Conservation (phyloP, 805 yeast species). For the Hanseniaspora opuntiae region DNA sequence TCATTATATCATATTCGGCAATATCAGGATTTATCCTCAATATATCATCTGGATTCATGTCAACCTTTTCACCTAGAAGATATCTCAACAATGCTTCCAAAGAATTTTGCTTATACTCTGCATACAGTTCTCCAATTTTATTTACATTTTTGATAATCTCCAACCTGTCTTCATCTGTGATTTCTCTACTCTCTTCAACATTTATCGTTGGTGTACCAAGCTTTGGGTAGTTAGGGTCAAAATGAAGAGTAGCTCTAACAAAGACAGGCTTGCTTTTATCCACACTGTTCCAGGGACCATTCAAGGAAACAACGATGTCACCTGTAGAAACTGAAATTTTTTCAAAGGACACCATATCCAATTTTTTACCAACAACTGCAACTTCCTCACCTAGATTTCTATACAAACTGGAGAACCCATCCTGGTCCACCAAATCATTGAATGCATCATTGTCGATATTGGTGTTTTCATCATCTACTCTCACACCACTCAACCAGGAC, state of each 20-base stretch:
- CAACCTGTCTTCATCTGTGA: constrained; percentile 35
- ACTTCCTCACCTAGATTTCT: constrained; percentile 85
- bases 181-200: constrained; percentile 69
- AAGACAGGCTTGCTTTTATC: constrained; percentile 38
- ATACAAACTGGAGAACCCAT: constrained; percentile 29
- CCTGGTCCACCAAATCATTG: constrained; percentile 22
- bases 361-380: constrained; percentile 71
- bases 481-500: constrained; percentile 87
- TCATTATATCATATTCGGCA: constrained; percentile 32
- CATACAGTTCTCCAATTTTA: constrained; percentile 43
- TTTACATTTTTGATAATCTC: constrained; percentile 40
- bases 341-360: constrained; percentile 77
- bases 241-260: constrained; percentile 52
- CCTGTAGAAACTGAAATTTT: constrained; percentile 82
- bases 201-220: constrained; percentile 39
- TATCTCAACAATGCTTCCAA: constrained; percentile 67
- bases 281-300: constrained; percentile 57
- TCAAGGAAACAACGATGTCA: constrained; percentile 55
- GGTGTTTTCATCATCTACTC: constrained; percentile 32
- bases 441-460: constrained; percentile 13
- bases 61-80: constrained; percentile 69
- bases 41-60: constrained; percentile 24
- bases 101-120: constrained; percentile 50
- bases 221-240: constrained; percentile 64
- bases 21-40: background rate